Conservation (phyloP, 306 rosid species). For the Fagus sylvatica region DNA sequence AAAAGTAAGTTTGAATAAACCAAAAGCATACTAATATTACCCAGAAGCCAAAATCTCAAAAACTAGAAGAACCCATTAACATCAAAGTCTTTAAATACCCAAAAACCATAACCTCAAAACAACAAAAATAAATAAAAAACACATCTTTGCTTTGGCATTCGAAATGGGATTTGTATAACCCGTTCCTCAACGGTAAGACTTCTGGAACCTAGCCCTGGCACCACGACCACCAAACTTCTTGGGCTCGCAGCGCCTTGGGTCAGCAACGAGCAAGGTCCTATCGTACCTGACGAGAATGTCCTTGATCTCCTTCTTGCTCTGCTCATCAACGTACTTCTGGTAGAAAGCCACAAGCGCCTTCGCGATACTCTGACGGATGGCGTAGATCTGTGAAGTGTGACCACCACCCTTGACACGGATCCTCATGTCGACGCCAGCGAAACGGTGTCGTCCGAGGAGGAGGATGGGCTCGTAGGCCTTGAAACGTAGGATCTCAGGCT, state of each 20-base stretch:
- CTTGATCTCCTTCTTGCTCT: constrained; percentile 90
- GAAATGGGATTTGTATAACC: too few relatives aligned
- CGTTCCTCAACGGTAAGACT: constrained; percentile 69
- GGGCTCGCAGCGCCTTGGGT: constrained; percentile 88
- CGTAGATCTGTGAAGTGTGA: constrained; percentile 82
- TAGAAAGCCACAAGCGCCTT: constrained; percentile 78
- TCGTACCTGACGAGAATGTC: constrained; percentile 75
- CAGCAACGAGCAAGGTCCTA: constrained; percentile 74
- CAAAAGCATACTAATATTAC: background rate
- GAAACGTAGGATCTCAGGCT: constrained; percentile 81
- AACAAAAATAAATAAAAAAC: background rate
- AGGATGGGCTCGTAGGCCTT: constrained; percentile 84
- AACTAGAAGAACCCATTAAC: background rate
- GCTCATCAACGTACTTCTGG: constrained; percentile 89
- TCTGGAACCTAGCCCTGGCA: constrained; percentile 88
- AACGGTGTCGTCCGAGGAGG: constrained; percentile 65
- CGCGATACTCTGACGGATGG: constrained; percentile 81
- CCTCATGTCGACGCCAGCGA: constrained; percentile 74
- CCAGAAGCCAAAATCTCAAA: background rate
- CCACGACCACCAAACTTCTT: constrained; percentile 97
- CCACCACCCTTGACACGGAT: constrained; percentile 86
- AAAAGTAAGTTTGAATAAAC: background rate
- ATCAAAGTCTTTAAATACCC: background rate
- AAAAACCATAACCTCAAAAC: background rate
- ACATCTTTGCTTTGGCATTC: background rate